A percentile compares a stretch with the other conserved stretches of the same genome.
Conservation (phyloP, 805 yeast species). For the Wickerhamiella galacta region DNA sequence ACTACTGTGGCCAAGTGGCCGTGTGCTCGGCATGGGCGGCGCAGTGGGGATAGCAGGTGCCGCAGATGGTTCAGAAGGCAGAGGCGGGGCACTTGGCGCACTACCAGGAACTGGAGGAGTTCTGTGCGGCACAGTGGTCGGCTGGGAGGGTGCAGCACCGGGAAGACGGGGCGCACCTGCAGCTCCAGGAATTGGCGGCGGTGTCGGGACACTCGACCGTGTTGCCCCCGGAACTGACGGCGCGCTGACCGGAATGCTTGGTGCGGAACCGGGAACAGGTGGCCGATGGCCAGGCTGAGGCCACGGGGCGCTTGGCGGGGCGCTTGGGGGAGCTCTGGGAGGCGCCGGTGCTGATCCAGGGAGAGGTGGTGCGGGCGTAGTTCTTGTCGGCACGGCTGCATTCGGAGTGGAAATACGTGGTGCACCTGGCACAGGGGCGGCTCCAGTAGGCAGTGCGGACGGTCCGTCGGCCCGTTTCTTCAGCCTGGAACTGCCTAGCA, state of each 20-base stretch:
- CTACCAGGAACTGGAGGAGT: not conserved
- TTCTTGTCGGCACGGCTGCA: not conserved
- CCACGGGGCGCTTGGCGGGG: not conserved
- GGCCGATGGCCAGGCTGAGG: not conserved
- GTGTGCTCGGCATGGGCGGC: constrained; percentile 2
- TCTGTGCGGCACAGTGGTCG: not conserved
- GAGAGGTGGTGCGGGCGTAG: constrained; percentile 3
- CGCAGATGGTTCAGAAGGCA: not conserved
- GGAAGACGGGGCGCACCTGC: constrained; percentile 2
- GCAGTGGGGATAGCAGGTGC: constrained; percentile 6
- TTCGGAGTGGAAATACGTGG: constrained; percentile 6
- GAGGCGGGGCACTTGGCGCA: not conserved
- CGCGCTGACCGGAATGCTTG: constrained; percentile 1
- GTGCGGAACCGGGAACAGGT: constrained; percentile 1
- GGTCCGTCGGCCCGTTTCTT: constrained; percentile 4
- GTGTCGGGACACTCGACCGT: not conserved
- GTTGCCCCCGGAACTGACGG: constrained; percentile 6
- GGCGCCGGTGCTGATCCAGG: constrained; percentile 1
- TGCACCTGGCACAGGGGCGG: constrained; percentile 9
- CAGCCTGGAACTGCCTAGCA: constrained; percentile 10
- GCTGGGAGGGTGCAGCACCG: constrained; percentile 5
- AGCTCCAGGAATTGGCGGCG: not conserved
- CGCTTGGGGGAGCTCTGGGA: not conserved
- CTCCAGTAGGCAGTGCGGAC: constrained; percentile 3
- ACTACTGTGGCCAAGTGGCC: no score